Base-by-base conservation (phyloP, 768 basidiomycete genomes). In the Symmetrospora coprosmae region DNA sequence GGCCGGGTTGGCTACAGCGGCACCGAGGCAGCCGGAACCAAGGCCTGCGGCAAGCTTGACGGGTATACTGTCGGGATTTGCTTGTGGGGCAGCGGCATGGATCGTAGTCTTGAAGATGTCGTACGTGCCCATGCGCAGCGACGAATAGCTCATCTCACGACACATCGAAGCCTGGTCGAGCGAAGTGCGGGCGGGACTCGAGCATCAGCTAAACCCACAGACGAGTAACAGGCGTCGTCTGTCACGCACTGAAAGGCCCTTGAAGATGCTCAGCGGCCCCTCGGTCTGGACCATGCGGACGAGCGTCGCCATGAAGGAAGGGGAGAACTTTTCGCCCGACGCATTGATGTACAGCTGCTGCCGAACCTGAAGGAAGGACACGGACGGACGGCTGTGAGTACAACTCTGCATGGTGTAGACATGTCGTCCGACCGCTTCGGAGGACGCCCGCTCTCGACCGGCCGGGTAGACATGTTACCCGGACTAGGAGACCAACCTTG, bases 71-170 rank as follows among this genome's bases (percentile, higher is more conserved):
- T 66, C 59, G 16, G 59, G 55, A 25, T 66, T 59, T 6, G 47
- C 47, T 6, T 31, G n/a, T 25, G 48, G 53, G 30, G 31, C 33
- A 2, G 25, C 37, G n/a, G 21, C 31, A 21, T 48, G 49, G 35
- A 61, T 48, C 8, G 58, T 41, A 17, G 37, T 31, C 58, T 69
- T 69, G 25, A 62, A 61, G 4, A 65, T 33, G 35, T 69, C 68
- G 59, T 69, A 69, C 0, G 45, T 43, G 6, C 68, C 68, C 68
- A 69, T 69, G 1, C 68, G 62, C 23, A 69, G 58, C 1, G 65
- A 65, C 16, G 62, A 63, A 51, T 63, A 63, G n/a, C 43, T 34
- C 56, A 52, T 52, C 39, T 63, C 62, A 21, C 62, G 39, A 25
- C 21, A 7, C 62, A 63, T 63, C 2, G 58, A 59, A 25, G 62